These are phyloP conservation scores for Colletotrichum tanaceti DNA, from an alignment of 2,329 filamentous ascomycete genomes.

Conservation along the genomic window DNA sequence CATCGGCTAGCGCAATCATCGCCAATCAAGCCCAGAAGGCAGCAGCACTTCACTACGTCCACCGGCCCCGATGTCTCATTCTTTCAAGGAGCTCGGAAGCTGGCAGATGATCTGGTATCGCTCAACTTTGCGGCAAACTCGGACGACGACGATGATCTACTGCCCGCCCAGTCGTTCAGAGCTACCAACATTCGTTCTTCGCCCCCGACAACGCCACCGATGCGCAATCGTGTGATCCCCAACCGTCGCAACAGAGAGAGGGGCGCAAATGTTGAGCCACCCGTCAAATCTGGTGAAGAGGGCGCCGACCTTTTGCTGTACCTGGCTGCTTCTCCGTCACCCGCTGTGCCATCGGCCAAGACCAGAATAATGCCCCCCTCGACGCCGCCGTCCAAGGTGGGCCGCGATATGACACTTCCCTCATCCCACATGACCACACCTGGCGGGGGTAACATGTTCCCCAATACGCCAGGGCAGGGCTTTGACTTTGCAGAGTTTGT, in stretches of 20 bases:
- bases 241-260: conserved; percentile 62
- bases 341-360: conserved; percentile 70
- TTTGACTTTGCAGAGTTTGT: conserved; percentile 98
- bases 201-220: conserved; percentile 85
- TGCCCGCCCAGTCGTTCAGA: conserved; percentile 81
- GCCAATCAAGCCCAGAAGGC: conserved; percentile 81
- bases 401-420: conserved; percentile 73
- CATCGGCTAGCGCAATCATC: conserved; percentile 87
- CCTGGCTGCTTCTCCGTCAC: conserved; percentile 90
- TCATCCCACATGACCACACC: conserved; percentile 93
- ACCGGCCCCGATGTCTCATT: conserved; percentile 81
- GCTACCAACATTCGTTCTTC: conserved; percentile 76
- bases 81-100: conserved; percentile 76
- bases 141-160: conserved; percentile 85
- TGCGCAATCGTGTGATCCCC: conserved; percentile 64
- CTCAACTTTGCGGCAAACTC: conserved; percentile 72
- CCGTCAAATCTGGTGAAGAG: conserved; percentile 76
- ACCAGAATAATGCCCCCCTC: conserved; percentile 75
- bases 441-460: conserved; percentile 74
- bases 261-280: conserved; percentile 52
- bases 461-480: conserved; percentile 81
- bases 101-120: conserved; percentile 72
- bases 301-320: conserved; percentile 85
- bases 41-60: conserved; percentile 78
- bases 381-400: conserved; percentile 77